Conservation (phyloP, 2,329 filamentous ascomycete genomes). For the Arthrobotrys sphaeroides region DNA sequence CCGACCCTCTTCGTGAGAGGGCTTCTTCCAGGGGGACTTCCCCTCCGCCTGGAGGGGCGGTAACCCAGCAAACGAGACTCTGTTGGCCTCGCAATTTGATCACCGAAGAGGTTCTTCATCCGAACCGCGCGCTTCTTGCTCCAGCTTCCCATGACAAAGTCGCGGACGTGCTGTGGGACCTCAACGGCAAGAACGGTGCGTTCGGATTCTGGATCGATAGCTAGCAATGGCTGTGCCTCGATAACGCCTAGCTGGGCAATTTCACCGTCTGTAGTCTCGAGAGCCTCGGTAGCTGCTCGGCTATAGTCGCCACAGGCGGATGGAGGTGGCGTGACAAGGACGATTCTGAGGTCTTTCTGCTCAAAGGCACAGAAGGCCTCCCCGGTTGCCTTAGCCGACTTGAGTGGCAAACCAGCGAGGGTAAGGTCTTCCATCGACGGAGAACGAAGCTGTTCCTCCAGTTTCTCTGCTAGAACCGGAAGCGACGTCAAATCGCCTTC, state of each 20-base stretch:
- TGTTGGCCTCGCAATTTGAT: constrained; percentile 43
- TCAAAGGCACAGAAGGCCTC: constrained; percentile 49
- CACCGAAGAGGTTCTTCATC: constrained; percentile 49
- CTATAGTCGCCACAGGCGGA: constrained; percentile 37
- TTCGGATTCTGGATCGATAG: constrained; percentile 46
- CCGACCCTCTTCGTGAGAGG: constrained; percentile 32
- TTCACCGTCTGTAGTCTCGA: constrained; percentile 40
- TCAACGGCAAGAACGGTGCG: constrained; percentile 45
- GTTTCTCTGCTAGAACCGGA: constrained; percentile 34
- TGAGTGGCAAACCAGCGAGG: constrained; percentile 26
- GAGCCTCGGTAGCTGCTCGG: constrained; percentile 23
- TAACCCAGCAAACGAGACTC: constrained; percentile 39
- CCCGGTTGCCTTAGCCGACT: constrained; percentile 31
- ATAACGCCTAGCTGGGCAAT: constrained; percentile 38
- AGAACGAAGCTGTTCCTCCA: constrained; percentile 45
- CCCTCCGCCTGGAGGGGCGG: constrained; percentile 15
- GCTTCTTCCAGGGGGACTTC: constrained; percentile 27
- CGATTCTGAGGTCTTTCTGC: constrained; percentile 45
- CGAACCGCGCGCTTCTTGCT: constrained; percentile 48
- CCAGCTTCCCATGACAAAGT: constrained; percentile 53
- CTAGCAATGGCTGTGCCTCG: constrained; percentile 35
- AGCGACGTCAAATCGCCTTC: constrained; percentile 39
- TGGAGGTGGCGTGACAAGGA: constrained; percentile 48
- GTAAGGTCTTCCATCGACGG: constrained; percentile 46
- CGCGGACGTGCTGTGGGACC: constrained; percentile 47